phyloP scores from a whole-genome alignment of 1,139 yeast genomes.

The Arxiozyma slooffiae region DNA sequence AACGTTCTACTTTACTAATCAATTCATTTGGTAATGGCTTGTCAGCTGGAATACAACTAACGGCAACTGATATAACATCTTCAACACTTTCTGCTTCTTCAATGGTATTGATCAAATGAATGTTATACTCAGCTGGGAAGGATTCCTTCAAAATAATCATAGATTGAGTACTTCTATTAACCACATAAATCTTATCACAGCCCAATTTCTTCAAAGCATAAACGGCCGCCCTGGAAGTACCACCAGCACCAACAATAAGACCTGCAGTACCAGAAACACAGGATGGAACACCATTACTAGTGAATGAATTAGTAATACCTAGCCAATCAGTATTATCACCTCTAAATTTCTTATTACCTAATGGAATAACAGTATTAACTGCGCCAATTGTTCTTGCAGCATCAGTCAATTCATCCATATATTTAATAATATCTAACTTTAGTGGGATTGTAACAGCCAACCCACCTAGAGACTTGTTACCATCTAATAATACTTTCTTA shows the following conservation, averaged over 20 bases:
- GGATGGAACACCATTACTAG: conserved; percentile 50
- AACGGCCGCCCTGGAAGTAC: conserved; percentile 92
- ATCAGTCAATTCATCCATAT: conserved; percentile 52
- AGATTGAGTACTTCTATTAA: conserved; percentile 71
- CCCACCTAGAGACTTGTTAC: conserved; percentile 59
- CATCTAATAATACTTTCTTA: conserved; percentile 40
- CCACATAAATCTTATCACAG: conserved; percentile 61
- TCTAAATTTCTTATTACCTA: conserved; percentile 43
- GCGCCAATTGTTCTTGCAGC: conserved; percentile 82
- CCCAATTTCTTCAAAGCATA: conserved; percentile 78
- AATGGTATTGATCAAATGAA: conserved; percentile 46
- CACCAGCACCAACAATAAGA: conserved; percentile 90
- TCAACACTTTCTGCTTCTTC: conserved; percentile 34
- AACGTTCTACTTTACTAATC: conserved; percentile 38
- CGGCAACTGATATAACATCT: conserved; percentile 49
- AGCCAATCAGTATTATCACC: conserved; percentile 97
- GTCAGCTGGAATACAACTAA: conserved; percentile 87
- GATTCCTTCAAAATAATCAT: conserved; percentile 47
- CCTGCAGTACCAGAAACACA: conserved; percentile 39
- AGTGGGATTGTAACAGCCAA: conserved; percentile 87
- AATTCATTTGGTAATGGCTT: conserved; percentile 53
- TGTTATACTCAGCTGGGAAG: conserved; percentile 54
- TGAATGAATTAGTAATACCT: conserved; percentile 68
- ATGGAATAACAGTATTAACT: conserved; percentile 72
- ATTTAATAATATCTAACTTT: conserved; percentile 66